A percentile compares a stretch with the other conserved stretches of the same genome.
These are phyloP conservation scores for Claviceps pazoutovae DNA, from an alignment of 2,329 filamentous ascomycete species.

Conservation along the genomic window DNA sequence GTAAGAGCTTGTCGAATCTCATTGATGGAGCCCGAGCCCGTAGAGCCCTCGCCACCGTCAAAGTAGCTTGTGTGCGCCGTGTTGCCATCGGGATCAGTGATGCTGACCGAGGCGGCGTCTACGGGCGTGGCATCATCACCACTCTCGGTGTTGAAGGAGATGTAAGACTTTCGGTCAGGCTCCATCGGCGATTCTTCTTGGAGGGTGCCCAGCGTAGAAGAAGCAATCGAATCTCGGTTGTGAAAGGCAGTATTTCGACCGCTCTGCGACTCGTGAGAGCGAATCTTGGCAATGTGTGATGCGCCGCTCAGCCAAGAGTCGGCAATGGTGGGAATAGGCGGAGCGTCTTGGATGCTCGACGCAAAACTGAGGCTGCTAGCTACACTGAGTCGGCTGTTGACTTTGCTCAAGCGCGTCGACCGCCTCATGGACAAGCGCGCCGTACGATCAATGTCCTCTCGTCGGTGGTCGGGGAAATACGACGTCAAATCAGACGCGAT, in stretches of 20 bases:
- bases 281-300: conserved; percentile 24
- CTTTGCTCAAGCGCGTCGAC: conserved; percentile 80
- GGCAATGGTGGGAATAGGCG: conserved; percentile 88
- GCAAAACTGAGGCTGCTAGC: conserved; percentile 88
- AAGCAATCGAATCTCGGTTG: conserved; percentile 79
- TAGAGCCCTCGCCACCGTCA: conserved; percentile 67
- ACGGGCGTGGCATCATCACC: conserved; percentile 43
- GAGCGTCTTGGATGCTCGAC: conserved; percentile 83
- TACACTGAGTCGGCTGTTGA: conserved; percentile 84
- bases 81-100: conserved; percentile 66
- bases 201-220: conserved; percentile 75
- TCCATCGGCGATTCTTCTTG: conserved; percentile 83
- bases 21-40: conserved; percentile 59
- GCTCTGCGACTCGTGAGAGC: conserved; percentile 31
- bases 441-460: conserved; percentile 90
- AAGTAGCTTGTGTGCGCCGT: conserved; percentile 65
- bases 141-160: conserved; percentile 67
- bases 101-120: conserved; percentile 41
- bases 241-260: conserved; percentile 24
- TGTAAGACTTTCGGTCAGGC: conserved; percentile 86
- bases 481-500: conserved; percentile 93
- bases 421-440: conserved; percentile 84
- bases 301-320: conserved; percentile 67
- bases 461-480: conserved; percentile 91
- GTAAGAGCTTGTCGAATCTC: conserved; percentile 75